A percentile compares a stretch with the other conserved stretches of the same genome.
phyloP scores from a whole-genome alignment of 2,329 filamentous ascomycete genomes.

The Bipolaris cookei region DNA sequence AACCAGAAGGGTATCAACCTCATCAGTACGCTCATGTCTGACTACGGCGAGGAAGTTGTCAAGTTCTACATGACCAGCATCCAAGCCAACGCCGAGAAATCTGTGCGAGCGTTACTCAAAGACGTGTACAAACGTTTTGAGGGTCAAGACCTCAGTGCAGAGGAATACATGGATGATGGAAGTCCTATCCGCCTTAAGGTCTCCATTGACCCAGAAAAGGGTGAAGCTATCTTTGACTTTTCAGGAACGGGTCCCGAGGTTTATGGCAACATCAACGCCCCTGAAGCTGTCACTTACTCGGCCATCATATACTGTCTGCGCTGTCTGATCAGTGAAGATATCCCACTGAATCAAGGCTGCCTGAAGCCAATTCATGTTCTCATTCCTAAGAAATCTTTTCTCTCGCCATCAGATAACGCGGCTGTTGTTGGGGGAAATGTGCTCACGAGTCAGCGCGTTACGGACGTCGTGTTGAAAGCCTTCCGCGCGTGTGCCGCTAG shows the following conservation, averaged over 20 bases:
- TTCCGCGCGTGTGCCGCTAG: conserved; percentile 80
- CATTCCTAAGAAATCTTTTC: conserved; percentile 74
- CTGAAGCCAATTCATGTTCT: conserved; percentile 75
- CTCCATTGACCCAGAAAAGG: conserved; percentile 74
- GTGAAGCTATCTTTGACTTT: conserved; percentile 80
- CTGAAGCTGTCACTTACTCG: conserved; percentile 79
- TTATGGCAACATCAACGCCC: conserved; percentile 81
- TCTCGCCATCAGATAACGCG: conserved; percentile 76
- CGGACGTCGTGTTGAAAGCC: conserved; percentile 80
- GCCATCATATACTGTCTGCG: conserved; percentile 88
- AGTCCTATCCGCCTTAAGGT: conserved; percentile 77
- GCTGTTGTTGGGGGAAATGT: conserved; percentile 87
- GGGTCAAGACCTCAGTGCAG: conserved; percentile 72
- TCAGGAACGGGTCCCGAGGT: conserved; percentile 79
- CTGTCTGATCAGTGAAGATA: conserved; percentile 79
- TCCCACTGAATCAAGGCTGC: conserved; percentile 87
- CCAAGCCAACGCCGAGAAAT: conserved; percentile 78
- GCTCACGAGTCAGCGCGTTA: conserved; percentile 76
- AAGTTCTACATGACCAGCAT: conserved; percentile 85
- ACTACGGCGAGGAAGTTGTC: conserved; percentile 78
- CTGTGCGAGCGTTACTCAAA: conserved; percentile 76
- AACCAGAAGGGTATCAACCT: conserved; percentile 85
- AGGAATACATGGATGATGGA: conserved; percentile 88
- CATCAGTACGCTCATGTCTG: conserved; percentile 74
- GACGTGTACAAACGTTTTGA: conserved; percentile 72